Evolutionary conservation across 345 rosid species (phyloP).

Genomic region (Bruguiera gymnorhiza): DNA sequence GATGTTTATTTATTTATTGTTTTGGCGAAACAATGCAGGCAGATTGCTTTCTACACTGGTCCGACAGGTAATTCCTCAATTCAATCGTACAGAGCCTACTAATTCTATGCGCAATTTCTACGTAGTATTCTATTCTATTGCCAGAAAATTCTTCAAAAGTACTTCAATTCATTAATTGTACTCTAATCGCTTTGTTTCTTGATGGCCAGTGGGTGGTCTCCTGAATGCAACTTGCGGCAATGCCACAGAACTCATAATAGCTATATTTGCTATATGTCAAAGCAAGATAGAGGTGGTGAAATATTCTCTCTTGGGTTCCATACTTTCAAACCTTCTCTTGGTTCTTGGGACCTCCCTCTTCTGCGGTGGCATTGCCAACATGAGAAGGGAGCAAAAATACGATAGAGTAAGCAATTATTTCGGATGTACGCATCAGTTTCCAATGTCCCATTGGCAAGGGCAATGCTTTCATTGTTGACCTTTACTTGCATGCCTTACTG

Average conservation of each 20-base stretch:
- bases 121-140: no score
- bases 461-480: not conserved
- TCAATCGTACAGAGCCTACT: not conserved
- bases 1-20: not conserved
- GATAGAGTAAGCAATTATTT: conserved; percentile 51
- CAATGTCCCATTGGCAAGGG: no score
- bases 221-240: conserved; percentile 95
- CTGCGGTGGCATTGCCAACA: conserved; percentile 81
- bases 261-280: conserved; percentile 64
- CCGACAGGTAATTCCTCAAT: conserved; percentile 60
- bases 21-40: conserved; percentile 44
- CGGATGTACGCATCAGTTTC: no score
- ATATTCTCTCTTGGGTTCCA: conserved; percentile 80
- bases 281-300: conserved; percentile 71
- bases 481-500: not conserved
- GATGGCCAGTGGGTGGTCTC: conserved; percentile 73
- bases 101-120: not conserved
- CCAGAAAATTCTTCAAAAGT: no score
- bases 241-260: conserved; percentile 87
- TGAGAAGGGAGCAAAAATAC: conserved; percentile 61
- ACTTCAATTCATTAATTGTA: not conserved
- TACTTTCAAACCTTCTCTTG: conserved; percentile 83
- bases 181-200: not conserved
- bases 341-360: conserved; percentile 90
- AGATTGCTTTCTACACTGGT: conserved; percentile 76